Conservation (phyloP, 768 basidiomycete genomes). For the Daedaleopsis nitida region DNA sequence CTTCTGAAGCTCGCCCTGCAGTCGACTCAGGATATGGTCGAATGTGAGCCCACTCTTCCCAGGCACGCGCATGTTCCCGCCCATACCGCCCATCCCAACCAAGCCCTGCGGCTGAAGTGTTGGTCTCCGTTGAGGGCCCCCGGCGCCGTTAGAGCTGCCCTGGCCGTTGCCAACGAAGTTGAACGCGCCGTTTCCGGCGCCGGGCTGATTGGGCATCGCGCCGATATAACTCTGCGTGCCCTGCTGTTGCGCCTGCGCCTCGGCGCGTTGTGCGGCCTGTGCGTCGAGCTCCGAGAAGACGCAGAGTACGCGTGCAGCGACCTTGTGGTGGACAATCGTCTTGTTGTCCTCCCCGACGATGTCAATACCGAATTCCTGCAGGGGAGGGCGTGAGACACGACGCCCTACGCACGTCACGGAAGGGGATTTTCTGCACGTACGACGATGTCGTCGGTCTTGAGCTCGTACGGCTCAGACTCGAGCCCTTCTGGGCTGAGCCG, state of each 20-base stretch:
- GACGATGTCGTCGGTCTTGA: constrained; percentile 94
- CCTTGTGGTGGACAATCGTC: constrained; percentile 98
- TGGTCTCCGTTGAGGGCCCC: constrained; percentile 52
- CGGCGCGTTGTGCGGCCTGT: constrained; percentile 67
- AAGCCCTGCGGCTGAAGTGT: constrained; percentile 61
- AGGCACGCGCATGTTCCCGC: constrained; percentile 66
- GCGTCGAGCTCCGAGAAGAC: constrained; percentile 87
- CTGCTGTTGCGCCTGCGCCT: constrained; percentile 72
- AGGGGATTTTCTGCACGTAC: constrained; percentile 50
- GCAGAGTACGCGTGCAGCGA: constrained; percentile 91
- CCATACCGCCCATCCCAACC: constrained; percentile 76
- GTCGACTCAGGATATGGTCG: constrained; percentile 84
- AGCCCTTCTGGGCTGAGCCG: constrained; percentile 86
- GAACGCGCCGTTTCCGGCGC: constrained; percentile 43
- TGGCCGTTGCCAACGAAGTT: constrained; percentile 42
- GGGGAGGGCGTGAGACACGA: constrained; percentile 1
- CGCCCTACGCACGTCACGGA: not conserved
- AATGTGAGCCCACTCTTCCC: constrained; percentile 89
- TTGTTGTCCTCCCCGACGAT: constrained; percentile 98
- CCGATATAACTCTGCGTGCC: constrained; percentile 34
- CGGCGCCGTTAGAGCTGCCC: constrained; percentile 29
- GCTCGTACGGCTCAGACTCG: constrained; percentile 90
- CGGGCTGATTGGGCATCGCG: constrained; percentile 35
- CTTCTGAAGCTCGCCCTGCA: constrained; percentile 95
- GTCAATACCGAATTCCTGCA: constrained; percentile 97